Percentiles rank a stretch among this genome's conserved stretches.
Conservation (phyloP, 257 asterid genomes). For the Przewalskia tangutica region DNA sequence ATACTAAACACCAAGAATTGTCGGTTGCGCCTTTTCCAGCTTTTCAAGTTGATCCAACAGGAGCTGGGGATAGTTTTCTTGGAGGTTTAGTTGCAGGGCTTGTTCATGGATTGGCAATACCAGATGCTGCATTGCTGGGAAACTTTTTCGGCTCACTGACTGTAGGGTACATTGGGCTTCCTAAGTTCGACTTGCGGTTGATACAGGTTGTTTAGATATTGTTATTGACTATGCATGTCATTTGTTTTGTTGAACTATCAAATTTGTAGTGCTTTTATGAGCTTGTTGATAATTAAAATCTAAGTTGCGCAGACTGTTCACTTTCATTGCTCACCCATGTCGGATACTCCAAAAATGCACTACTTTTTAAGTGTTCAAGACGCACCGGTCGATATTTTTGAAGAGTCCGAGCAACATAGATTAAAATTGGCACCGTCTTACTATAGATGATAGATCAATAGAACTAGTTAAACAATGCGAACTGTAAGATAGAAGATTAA, state of each 20-base stretch:
- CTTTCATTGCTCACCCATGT: too few species aligned
- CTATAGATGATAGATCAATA: not conserved
- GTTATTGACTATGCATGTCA: not conserved
- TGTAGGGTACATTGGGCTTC: slow-evolving; percentile 70
- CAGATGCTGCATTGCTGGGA: slow-evolving; percentile 90
- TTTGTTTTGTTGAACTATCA: not conserved
- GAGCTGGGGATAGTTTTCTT: slow-evolving; percentile 93
- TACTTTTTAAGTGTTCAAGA: too few species aligned
- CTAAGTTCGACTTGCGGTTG: slow-evolving; percentile 52
- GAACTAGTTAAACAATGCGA: not conserved
- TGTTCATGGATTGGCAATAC: slow-evolving; percentile 55
- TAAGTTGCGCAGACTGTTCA: too few species aligned
- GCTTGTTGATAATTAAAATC: not conserved
- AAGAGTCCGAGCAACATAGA: too few species aligned
- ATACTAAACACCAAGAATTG: slow-evolving; percentile 46
- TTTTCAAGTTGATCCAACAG: slow-evolving; percentile 88
- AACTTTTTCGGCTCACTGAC: slow-evolving; percentile 86
- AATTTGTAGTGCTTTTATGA: not conserved
- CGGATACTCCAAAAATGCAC: too few species aligned
- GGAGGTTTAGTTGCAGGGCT: slow-evolving; percentile 89
- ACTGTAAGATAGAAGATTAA: not conserved
- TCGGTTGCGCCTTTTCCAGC: slow-evolving; percentile 61
- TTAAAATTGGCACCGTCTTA: not conserved
- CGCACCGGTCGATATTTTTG: too few species aligned
- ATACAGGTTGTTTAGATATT: slow-evolving; percentile 48